Base-by-base conservation (phyloP, 2,329 filamentous ascomycete species). In the Fusarium sp. region DNA sequence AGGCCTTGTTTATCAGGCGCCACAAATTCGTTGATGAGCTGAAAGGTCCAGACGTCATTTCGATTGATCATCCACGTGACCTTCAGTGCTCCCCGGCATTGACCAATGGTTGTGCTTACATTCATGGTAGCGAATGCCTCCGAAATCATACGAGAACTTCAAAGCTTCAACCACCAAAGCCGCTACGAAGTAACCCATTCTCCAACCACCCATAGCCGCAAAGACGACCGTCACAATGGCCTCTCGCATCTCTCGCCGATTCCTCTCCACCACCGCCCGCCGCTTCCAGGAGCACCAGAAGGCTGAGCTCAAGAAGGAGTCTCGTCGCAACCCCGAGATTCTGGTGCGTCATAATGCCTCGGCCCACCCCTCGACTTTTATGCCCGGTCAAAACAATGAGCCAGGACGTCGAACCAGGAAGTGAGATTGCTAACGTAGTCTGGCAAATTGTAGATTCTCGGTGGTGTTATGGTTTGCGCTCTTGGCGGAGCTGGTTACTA, bases 401-500 rank as follows among this genome's bases (percentile, higher is more conserved):
- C 33, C 19, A 53, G 35, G 43, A 50, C 37, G 35, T 44, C 53
- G 27, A 49, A n/a, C 19, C 33, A 20, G 39, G 33, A 47, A 57
- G 22, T 46, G 30, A 40, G 53, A 63, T 60, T 57, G 48, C 62
- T 70, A 63, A 73, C 65, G 20, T 61, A 45, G 22, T 55, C 56
- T 44, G 55, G 44, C 59, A 41, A 46, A 51, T 44, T 72, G 68
- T 76, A 98, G 96, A 89, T 98, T 77, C 91, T 99, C 71, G 88
- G 94, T 70, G 92, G 89, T 77, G 90, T 98, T 80, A 97, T 98
- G 93, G 90, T 91, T 75, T 90, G 90, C 79, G 92, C 93, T 75
- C 92, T 97, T 77, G 90, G 90, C 77, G 89, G 96, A 75, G 95
- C 93, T 72, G 95, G 95, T 79, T 97, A 90, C 89, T 93, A 94